Evolutionary conservation across 2,329 filamentous ascomycete species (phyloP), one percentile per base, ranked within the genome.

Genomic region (Bisporella sp.): DNA sequence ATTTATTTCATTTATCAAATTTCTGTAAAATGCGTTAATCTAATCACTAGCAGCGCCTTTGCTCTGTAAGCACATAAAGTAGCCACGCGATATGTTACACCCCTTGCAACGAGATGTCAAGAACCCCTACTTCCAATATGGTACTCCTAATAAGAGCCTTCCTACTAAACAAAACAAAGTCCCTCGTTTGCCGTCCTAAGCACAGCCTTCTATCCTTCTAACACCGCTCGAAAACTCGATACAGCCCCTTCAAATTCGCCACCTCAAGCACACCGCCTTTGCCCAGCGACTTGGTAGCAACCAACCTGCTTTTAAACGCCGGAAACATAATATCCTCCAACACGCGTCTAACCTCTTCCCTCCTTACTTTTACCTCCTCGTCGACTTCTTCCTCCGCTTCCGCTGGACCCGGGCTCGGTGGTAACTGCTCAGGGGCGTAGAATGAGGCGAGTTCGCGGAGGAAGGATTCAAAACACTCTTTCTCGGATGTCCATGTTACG

Each of bases 141-240:
- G 3, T 21, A 21, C 21, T 21, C 21, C 21, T 21, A 21, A 21
- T 3, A 21, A 21, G 21, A 21, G 21, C 21, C 21, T 21, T 21
- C 21, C 21, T 21, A 21, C 21, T 21, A 21, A 21, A 21, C 21
- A 21, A 21, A 21, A 2, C 21, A 21, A 21, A 21, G 21, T 3
- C 21, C 21, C 21, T 21, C 2, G 21, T 21, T 21, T 21, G 21
- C 21, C 21, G 21, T 21, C 21, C 21, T 21, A 21, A 21, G 21
- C 21, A 21, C 21, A 21, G 21, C 21, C 3, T 21, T 21, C 21
- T 21, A 21, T 3, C 21, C 21, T 21, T 21, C 21, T 21, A 97
- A 67, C 93, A 97, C 49, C 93, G 75, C 70, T 99, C 93, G 74
- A 99, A 99, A 3, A 97, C 91, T 43, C 88, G 76, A 68, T 99